These are phyloP conservation scores for Zopfochytrium polystomum DNA, from an alignment of 371 early-diverging fungal species.

Conservation along the genomic window DNA sequence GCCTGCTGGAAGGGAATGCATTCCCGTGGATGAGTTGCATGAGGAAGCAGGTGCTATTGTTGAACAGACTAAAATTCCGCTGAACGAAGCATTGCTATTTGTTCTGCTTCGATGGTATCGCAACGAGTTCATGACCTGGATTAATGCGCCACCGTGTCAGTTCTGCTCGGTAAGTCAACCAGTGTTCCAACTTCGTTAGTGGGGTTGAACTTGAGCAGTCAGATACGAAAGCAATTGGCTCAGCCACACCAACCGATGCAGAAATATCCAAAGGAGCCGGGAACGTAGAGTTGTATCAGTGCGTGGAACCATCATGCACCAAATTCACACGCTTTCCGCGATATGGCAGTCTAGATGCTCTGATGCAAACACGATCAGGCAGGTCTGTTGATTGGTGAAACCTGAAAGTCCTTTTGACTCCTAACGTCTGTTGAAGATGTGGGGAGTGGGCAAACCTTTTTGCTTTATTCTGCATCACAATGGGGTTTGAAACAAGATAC, in stretches of 20 bases:
- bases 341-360: conserved; percentile 43
- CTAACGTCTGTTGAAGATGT: conserved; percentile 64
- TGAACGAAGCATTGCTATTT: conserved; percentile 25
- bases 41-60: conserved; percentile 17
- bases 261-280: conserved; percentile 55
- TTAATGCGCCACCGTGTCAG: conserved; percentile 58
- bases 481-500: conserved; percentile 65
- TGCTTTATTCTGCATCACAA: conserved; percentile 58
- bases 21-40: conserved; percentile 37
- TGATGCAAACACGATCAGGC: conserved; percentile 7
- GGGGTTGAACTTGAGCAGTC: neutral
- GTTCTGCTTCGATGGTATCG: conserved; percentile 41
- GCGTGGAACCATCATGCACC: conserved; percentile 40
- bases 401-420: neutral
- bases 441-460: conserved; percentile 82
- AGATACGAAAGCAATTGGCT: conserved; percentile 38
- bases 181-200: neutral
- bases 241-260: conserved; percentile 44
- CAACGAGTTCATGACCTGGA: conserved; percentile 64
- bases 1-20: conserved; percentile 22
- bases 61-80: neutral
- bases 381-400: neutral
- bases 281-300: conserved; percentile 59
- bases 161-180: conserved; percentile 45
- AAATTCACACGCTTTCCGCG: conserved; percentile 63